Percentiles rank a stretch among this genome's conserved stretches.
These are phyloP conservation scores for Amesomyces nigricolor DNA, from an alignment of 2,329 filamentous ascomycete genomes.

Conservation along the genomic window DNA sequence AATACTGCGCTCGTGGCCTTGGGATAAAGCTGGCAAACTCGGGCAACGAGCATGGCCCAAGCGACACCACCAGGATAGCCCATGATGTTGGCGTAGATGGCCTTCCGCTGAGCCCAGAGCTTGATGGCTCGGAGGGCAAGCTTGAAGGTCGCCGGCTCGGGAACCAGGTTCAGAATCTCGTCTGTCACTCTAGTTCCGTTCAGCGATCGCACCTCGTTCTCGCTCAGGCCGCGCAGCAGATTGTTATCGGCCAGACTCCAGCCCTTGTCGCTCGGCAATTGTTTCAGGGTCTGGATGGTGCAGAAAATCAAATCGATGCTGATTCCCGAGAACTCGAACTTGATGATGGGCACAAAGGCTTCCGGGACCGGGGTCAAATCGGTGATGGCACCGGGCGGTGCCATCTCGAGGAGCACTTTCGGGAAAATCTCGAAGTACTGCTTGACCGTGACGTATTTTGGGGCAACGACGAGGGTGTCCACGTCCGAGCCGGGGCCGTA, in stretches of 20 bases:
- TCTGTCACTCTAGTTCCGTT: slow-evolving; percentile 94
- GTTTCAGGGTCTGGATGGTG: slow-evolving; percentile 61
- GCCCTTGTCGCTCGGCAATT: slow-evolving; percentile 61
- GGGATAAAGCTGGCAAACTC: slow-evolving; percentile 93
- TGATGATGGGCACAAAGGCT: slow-evolving; percentile 95
- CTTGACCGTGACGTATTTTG: slow-evolving; percentile 79
- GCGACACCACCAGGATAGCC: slow-evolving; percentile 95
- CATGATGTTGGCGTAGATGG: slow-evolving; percentile 92
- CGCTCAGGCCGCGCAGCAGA: slow-evolving; percentile 78
- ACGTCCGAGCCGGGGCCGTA: slow-evolving; percentile 96
- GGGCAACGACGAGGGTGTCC: slow-evolving; percentile 87
- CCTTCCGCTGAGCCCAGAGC: slow-evolving; percentile 88
- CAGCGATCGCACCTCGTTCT: slow-evolving; percentile 78
- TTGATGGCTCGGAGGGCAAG: slow-evolving; percentile 89
- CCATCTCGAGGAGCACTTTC: slow-evolving; percentile 68
- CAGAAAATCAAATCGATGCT: slow-evolving; percentile 94
- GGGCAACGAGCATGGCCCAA: slow-evolving; percentile 95
- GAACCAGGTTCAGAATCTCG: slow-evolving; percentile 83
- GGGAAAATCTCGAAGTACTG: slow-evolving; percentile 93
- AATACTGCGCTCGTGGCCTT: slow-evolving; percentile 84
- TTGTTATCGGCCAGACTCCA: slow-evolving; percentile 77
- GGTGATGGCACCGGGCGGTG: slow-evolving; percentile 71
- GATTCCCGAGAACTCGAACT: slow-evolving; percentile 84
- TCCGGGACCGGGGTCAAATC: slow-evolving; percentile 82
- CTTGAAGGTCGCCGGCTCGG: slow-evolving; percentile 83